Conservation (phyloP, 2,329 filamentous ascomycete species). For the Albophoma yamanashiensis region DNA sequence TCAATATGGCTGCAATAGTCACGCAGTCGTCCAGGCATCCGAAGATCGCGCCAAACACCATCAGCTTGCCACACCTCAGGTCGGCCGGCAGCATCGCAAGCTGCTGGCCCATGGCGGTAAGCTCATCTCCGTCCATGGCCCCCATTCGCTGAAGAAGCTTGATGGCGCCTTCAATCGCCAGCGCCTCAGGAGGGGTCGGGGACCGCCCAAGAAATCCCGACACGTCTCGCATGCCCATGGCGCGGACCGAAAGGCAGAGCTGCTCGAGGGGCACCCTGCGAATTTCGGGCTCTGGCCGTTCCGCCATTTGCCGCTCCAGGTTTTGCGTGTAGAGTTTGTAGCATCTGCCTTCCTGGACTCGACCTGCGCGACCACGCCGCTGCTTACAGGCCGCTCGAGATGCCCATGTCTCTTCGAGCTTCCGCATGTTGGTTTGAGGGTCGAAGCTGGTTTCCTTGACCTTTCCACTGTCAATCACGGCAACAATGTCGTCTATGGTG, state of each 20-base stretch:
- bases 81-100: constrained; percentile 94
- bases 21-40: constrained; percentile 82
- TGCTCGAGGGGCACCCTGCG: constrained; percentile 87
- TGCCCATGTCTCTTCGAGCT: constrained; percentile 89
- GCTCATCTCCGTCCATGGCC: constrained; percentile 71
- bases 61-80: constrained; percentile 82
- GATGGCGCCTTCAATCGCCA: constrained; percentile 80
- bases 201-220: constrained; percentile 72
- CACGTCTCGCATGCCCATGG: constrained; percentile 85
- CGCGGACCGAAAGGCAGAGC: constrained; percentile 84
- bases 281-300: constrained; percentile 88
- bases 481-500: constrained; percentile 94
- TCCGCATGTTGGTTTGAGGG: constrained; percentile 83
- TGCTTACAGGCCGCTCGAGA: constrained; percentile 92
- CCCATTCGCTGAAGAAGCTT: constrained; percentile 74
- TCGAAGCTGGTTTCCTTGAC: constrained; percentile 98
- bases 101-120: constrained; percentile 86
- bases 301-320: constrained; percentile 76
- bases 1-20: constrained; percentile 86
- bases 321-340: constrained; percentile 92
- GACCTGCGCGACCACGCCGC: constrained; percentile 80
- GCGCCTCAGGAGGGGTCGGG: constrained; percentile 75
- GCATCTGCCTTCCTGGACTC: constrained; percentile 82
- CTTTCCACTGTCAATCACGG: constrained; percentile 87
- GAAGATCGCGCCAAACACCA: constrained; percentile 92